Evolutionary conservation across 2,329 filamentous ascomycete genomes (phyloP).

Genomic region (Arthrobotrys conoides): DNA sequence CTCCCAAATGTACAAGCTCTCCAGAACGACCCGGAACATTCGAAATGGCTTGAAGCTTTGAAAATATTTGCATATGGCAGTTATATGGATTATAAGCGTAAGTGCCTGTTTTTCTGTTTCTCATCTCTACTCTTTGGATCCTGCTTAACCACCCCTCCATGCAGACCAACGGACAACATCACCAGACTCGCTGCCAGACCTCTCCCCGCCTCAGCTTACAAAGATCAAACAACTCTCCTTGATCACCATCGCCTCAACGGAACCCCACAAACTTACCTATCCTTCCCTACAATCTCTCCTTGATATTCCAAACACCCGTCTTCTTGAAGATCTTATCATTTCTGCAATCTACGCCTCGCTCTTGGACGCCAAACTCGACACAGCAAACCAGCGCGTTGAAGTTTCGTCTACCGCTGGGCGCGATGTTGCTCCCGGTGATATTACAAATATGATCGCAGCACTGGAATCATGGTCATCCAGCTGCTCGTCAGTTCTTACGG

Average conservation of each 20-base stretch:
- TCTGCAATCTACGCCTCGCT: slow-evolving; percentile 88
- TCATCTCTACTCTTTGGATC: slow-evolving; percentile 46
- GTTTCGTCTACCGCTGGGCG: slow-evolving; percentile 87
- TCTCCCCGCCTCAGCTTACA: slow-evolving; percentile 79
- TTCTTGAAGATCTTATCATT: slow-evolving; percentile 89
- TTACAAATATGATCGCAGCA: slow-evolving; percentile 77
- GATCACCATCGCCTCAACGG: slow-evolving; percentile 79
- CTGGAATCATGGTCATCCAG: slow-evolving; percentile 83
- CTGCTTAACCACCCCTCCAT: slow-evolving; percentile 49
- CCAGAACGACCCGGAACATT: slow-evolving; percentile 74
- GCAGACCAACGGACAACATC: slow-evolving; percentile 50
- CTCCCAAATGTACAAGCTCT: slow-evolving; percentile 84
- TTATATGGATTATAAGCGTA: slow-evolving; percentile 81
- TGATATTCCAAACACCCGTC: slow-evolving; percentile 75
- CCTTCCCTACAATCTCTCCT: slow-evolving; percentile 76
- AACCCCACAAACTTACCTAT: slow-evolving; percentile 80
- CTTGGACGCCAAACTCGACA: slow-evolving; percentile 85
- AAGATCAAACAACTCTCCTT: slow-evolving; percentile 95
- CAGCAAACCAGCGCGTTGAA: slow-evolving; percentile 79
- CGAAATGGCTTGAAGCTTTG: slow-evolving; percentile 78
- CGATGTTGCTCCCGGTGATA: slow-evolving; percentile 81
- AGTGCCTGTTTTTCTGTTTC: not conserved
- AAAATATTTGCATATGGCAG: slow-evolving; percentile 94
- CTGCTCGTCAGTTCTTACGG: slow-evolving; percentile 79
- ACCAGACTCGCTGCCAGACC: slow-evolving; percentile 74